Evolutionary conservation across 805 yeast species (phyloP).

Genomic region (Huiozyma naganishii): DNA sequence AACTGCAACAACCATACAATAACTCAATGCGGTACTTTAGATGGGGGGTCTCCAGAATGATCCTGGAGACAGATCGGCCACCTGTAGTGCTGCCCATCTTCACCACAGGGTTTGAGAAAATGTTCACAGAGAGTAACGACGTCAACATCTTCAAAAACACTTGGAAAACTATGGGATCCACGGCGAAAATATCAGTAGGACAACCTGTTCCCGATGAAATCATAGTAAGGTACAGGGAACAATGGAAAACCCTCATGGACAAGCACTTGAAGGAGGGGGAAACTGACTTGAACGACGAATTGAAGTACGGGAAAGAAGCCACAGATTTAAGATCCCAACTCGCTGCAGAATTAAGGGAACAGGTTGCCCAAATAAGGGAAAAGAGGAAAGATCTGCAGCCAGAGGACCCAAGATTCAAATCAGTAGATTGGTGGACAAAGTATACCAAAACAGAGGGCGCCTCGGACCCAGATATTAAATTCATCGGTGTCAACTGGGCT

Average conservation of each 20-base stretch:
- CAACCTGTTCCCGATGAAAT: slow-evolving; percentile 50
- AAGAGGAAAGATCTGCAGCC: slow-evolving; percentile 33
- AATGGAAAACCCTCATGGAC: slow-evolving; percentile 58
- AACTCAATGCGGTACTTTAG: slow-evolving; percentile 90
- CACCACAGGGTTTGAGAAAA: slow-evolving; percentile 74
- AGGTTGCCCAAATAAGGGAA: slow-evolving; percentile 41
- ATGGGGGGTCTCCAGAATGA: slow-evolving; percentile 86
- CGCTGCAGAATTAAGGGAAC: slow-evolving; percentile 56
- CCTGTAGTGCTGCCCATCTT: slow-evolving; percentile 86
- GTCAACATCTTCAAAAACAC: slow-evolving; percentile 43
- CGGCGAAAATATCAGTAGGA: slow-evolving; percentile 62
- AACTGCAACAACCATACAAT: slow-evolving; percentile 62
- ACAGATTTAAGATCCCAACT: slow-evolving; percentile 55
- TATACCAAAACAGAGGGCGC: slow-evolving; percentile 56
- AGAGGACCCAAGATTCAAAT: slow-evolving; percentile 61
- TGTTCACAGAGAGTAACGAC: slow-evolving; percentile 65
- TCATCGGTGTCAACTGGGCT: slow-evolving; percentile 79
- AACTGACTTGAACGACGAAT: slow-evolving; percentile 46
- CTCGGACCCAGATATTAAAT: slow-evolving; percentile 56
- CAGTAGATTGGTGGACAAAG: slow-evolving; percentile 64
- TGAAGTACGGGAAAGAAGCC: slow-evolving; percentile 56
- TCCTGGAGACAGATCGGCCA: slow-evolving; percentile 70
- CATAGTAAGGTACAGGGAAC: slow-evolving; percentile 49
- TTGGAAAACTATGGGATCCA: slow-evolving; percentile 57
- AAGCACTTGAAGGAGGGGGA: slow-evolving; percentile 40